Base-by-base conservation (phyloP, 2,329 filamentous ascomycete species). In the Diatrype stigma region DNA sequence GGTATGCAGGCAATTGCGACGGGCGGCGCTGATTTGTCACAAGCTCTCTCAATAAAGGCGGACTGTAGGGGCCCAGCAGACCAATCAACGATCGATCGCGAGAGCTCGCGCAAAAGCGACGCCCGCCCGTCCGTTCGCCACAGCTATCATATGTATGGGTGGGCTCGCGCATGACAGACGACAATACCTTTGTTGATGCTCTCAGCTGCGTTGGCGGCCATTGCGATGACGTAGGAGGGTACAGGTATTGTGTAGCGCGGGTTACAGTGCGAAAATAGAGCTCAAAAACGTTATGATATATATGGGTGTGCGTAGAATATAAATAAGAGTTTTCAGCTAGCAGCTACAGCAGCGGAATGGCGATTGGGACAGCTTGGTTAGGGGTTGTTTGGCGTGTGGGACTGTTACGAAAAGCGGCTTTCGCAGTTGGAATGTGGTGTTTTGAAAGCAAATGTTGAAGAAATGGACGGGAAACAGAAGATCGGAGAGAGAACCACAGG, bases 191-290 rank as follows among this genome's bases (percentile, higher is more conserved):
- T 65, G 22, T 61, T 57, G 59, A 63, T 56, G 55, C 48, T 53
- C 45, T 60, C 58, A 54, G 55, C 56, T 51, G 49, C 59, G 57
- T 40, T 64, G 52, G 63, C 60, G 47, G 66, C 61, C 66, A 68
- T 68, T 50, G 60, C 62, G 63, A 68, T 68, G 65, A 68, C 66
- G 66, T 67, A 65, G 62, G 59, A 52, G 54, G 54, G 56, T 52
- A 35, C 42, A 54, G 55, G n/a, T n/a, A n/a, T 50, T 49, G 51
- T 56, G 63, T 60, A 60, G 63, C 63, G 32, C 50, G 26, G 26
- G 42, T 21, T 37, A 37, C 34, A 37, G 34, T 37, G 34, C 34
- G 34, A 37, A 17, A 17, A 37, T 37, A 17, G n/a, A 16, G 34
- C n/a, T 17, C 16, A 17, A 17, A 17, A 37, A 16, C 14, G 34